Evolutionary conservation across 2,329 filamentous ascomycete species (phyloP), one percentile per base, ranked within the genome.

Genomic region (Biscogniauxia sp.): DNA sequence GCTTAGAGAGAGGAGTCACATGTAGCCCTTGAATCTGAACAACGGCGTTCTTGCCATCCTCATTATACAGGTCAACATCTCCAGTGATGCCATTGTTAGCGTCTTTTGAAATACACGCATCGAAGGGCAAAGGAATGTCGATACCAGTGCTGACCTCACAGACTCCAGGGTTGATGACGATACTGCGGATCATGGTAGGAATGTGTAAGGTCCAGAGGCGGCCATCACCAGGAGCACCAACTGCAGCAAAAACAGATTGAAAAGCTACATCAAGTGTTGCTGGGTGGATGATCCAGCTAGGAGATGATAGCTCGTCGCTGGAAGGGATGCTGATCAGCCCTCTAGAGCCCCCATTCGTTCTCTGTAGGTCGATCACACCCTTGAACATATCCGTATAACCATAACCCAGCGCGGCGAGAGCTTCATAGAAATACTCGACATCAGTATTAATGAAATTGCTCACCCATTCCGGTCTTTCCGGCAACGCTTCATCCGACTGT

Each of bases 71-170:
- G 15, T 60, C 58, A 26, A 60, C 58, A 50, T 60, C 58, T 23
- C 58, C 58, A 1, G 58, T 15, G 20, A 60, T 56, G 20, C 49
- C 54, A 20, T 41, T 20, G 45, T 54, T 50, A 2, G 25, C 26
- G n/a, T 32, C 50, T n/a, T 41, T 50, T 6, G 26, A 25, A n/a
- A 57, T n/a, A 19, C 49, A 28, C 19, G 57, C 57, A 26, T 59
- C 52, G 15, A 59, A 59, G n/a, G 55, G 66, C 68, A 73, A 17
- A 74, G 57, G 45, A 17, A 55, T 50, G 8, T 55, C 54, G 20
- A 59, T 19, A 19, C 58, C 49, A 3, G 58, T 17, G 20, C 19
- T 37, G n/a, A 45, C 19, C 17, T 55, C 53, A 23, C 53, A 55
- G 19, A 37, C 59, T 15, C 3, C 20, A 7, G 59, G 55, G 41